phyloP scores from a whole-genome alignment of 768 basidiomycete species.

The Naematelia aurantialba region DNA sequence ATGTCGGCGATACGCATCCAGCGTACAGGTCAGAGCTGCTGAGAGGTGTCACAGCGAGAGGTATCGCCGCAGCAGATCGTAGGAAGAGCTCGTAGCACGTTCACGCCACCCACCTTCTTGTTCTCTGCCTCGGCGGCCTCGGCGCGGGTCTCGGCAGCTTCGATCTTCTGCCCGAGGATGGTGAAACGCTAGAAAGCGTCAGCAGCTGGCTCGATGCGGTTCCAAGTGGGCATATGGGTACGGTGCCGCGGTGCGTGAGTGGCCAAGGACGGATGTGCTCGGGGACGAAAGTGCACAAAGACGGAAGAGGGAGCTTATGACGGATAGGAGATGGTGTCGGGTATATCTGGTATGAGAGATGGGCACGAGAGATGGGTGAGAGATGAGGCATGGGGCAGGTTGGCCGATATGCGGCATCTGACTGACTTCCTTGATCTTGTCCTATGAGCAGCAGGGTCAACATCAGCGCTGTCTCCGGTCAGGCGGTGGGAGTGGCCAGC shows the following conservation, averaged over 20 bases:
- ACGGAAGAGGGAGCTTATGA: no score
- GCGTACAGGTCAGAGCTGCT: no score
- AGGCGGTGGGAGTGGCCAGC: neutral
- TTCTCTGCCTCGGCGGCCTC: slow-evolving; percentile 79
- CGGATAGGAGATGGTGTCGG: no score
- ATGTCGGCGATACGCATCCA: no score
- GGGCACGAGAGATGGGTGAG: neutral
- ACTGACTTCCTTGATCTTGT: slow-evolving; percentile 56
- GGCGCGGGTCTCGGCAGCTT: slow-evolving; percentile 72
- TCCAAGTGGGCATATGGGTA: neutral
- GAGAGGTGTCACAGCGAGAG: no score
- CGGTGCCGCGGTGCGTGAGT: neutral
- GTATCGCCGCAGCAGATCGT: no score
- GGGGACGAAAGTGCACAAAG: no score
- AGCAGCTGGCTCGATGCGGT: no score
- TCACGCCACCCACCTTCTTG: slow-evolving; percentile 56
- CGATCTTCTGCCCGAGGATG: slow-evolving; percentile 66
- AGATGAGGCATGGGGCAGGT: no score
- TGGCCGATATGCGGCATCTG: neutral
- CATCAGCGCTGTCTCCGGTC: slow-evolving; percentile 1
- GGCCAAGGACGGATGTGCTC: neutral
- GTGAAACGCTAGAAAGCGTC: slow-evolving; percentile 35
- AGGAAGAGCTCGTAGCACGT: no score
- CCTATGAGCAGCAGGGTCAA: slow-evolving; percentile 35
- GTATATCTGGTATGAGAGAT: neutral